Conservation (phyloP, 1,284 basidiomycete species). For the Malassezia slooffiae region DNA sequence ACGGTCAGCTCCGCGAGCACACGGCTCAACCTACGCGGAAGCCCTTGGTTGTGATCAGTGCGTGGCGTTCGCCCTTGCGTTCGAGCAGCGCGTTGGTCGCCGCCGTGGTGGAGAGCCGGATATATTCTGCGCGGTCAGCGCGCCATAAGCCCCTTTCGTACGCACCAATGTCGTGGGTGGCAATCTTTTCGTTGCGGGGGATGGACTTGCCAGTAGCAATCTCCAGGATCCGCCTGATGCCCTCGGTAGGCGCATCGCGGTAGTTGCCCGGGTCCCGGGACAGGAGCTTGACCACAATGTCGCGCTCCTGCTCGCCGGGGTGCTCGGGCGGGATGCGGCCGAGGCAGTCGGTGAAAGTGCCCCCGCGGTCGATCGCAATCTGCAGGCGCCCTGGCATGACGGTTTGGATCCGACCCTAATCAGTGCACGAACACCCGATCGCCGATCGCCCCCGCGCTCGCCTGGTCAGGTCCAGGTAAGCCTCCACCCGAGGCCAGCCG, state of each 20-base stretch:
- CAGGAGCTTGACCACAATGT: conserved; percentile 49
- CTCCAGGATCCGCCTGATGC: conserved; percentile 80
- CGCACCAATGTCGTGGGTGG: conserved; percentile 67
- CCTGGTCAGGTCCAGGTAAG: too few relatives aligned
- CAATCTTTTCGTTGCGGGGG: conserved; percentile 58
- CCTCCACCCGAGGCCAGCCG: too few relatives aligned
- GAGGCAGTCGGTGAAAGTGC: conserved; percentile 44
- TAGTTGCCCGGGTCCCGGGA: conserved; percentile 60
- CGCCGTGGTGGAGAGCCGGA: conserved; percentile 84
- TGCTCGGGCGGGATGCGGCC: conserved; percentile 20
- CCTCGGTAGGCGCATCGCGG: conserved; percentile 83
- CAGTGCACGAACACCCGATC: too few relatives aligned
- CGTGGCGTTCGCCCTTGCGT: conserved; percentile 81
- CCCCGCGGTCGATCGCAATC: conserved; percentile 43
- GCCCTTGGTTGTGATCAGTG: conserved; percentile 78
- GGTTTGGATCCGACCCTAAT: too few relatives aligned
- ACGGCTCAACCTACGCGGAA: conserved; percentile 53
- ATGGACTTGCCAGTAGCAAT: conserved; percentile 60
- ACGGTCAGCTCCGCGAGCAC: not conserved
- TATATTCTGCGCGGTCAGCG: conserved; percentile 68
- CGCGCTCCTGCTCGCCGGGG: conserved; percentile 16
- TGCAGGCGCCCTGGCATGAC: conserved; percentile 24
- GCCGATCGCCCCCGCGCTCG: too few relatives aligned
- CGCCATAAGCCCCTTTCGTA: not conserved
- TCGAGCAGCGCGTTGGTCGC: conserved; percentile 93